Base-by-base conservation (phyloP, 2,329 filamentous ascomycete genomes). In the Mariannaea sp. region DNA sequence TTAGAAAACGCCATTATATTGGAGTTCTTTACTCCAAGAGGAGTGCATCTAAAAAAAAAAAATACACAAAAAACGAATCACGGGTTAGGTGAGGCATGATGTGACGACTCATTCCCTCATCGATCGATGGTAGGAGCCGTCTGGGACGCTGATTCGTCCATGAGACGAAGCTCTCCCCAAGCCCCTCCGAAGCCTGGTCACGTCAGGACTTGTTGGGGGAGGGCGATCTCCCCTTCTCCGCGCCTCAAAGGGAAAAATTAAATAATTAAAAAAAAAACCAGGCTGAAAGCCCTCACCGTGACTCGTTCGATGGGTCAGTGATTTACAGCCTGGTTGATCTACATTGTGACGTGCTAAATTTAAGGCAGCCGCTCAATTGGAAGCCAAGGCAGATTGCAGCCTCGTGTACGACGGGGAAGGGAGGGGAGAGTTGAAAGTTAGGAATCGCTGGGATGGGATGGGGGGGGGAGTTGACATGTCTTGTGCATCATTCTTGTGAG, bases 161-260 rank as follows among this genome's bases (percentile, higher is more conserved):
- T 3, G 39, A 29, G 24, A 9, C 14, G 1, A 26, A 26, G 29
- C 7, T 22, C 22, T 39, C 32, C 38, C 30, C 20, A 14, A 38
- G 27, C 22, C 38, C 40, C 33, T 8, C 30, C 38, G 44, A n/a
- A 48, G 50, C 50, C 44, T 53, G 50, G 38, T 48, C 39, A 24
- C 38, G 38, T 17, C 42, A 41, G 35, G 16, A 19, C 5, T 16
- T 22, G 45, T 40, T 35, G 19, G 33, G 42, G 14, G 45, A 35
- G 45, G 30, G 13, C 1, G 26, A 7, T 20, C n/a, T n/a, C n/a
- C n/a, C n/a, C n/a, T n/a, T n/a, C n/a, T n/a, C n/a, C n/a, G n/a
- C n/a, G n/a, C n/a, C n/a, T n/a, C n/a, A n/a, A n/a, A n/a, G n/a
- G n/a, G n/a, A 8, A 8, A 5, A 24, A 5, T 5, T 24, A 26